These are phyloP conservation scores for Flaveria linearis DNA, from an alignment of 129 eudicot species.

Conservation along the genomic window DNA sequence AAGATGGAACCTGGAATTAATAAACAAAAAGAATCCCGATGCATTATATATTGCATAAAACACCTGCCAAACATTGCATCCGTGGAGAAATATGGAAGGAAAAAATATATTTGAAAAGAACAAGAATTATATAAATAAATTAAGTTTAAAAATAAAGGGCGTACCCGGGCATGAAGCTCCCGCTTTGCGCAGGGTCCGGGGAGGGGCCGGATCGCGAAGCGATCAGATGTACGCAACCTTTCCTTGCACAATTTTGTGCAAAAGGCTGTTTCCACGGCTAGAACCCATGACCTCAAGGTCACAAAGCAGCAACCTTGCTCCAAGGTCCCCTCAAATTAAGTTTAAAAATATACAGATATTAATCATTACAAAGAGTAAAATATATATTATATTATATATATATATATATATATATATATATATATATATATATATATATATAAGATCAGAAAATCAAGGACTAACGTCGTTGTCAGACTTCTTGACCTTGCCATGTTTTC, in stretches of 20 bases:
- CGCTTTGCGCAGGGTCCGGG: too few relatives aligned
- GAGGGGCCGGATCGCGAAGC: too few relatives aligned
- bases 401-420: neutral
- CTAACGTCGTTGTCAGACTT: slow-evolving; percentile 47
- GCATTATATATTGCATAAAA: slow-evolving; percentile 4
- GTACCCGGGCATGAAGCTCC: too few relatives aligned
- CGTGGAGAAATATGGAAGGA: neutral
- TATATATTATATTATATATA: neutral
- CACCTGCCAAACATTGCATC: neutral
- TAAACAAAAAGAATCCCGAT: neutral
- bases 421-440: neutral
- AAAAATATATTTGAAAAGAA: neutral
- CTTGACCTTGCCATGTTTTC: slow-evolving; percentile 35
- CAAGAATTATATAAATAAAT: neutral
- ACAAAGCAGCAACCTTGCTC: too few relatives aligned
- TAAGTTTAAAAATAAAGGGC: neutral
- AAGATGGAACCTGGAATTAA: slow-evolving; percentile 48
- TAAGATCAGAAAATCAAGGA: slow-evolving; percentile 11
- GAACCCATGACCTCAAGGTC: too few relatives aligned
- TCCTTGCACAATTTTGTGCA: too few relatives aligned
- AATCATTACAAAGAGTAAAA: neutral
- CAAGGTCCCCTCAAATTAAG: too few relatives aligned
- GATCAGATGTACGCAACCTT: too few relatives aligned
- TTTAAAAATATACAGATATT: neutral
- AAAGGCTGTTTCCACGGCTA: too few relatives aligned